Percentiles rank a stretch among this genome's conserved stretches.
These are phyloP conservation scores for Xylaria venustula DNA, from an alignment of 495 filamentous ascomycete species.

Conservation along the genomic window DNA sequence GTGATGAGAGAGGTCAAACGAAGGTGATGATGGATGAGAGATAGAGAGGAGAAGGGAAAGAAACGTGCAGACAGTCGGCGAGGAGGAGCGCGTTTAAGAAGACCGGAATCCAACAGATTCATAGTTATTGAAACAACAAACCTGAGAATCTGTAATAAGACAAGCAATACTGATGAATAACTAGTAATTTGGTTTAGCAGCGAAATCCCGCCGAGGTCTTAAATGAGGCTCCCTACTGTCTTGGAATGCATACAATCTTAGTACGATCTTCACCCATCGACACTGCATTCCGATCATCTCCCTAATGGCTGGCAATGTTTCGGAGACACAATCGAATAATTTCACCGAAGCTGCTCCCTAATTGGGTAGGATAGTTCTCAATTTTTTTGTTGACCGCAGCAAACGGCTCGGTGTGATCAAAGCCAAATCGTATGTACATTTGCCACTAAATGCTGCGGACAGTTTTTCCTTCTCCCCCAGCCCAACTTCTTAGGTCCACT, in stretches of 20 bases:
- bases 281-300: conserved; percentile 18
- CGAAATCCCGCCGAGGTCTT: conserved; percentile 24
- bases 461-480: not conserved
- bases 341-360: conserved; percentile 16
- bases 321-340: conserved; percentile 2
- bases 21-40: not conserved
- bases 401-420: conserved; percentile 11
- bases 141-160: conserved; percentile 28
- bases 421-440: conserved; percentile 28
- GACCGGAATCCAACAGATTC: conserved; percentile 16
- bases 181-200: conserved; percentile 18
- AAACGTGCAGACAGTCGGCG: not conserved
- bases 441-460: conserved; percentile 15
- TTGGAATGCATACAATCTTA: conserved; percentile 24
- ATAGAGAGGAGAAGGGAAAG: not conserved
- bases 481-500: not conserved
- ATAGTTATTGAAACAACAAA: conserved; percentile 2
- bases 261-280: not conserved
- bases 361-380: conserved; percentile 13
- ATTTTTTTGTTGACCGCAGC: conserved; percentile 15
- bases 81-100: conserved; percentile 20
- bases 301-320: conserved; percentile 18
- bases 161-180: conserved; percentile 22
- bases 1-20: conserved; percentile 8
- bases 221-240: conserved; percentile 24